These are phyloP conservation scores for Fusarium goolgardi DNA, from an alignment of 2,329 filamentous ascomycete species.

Conservation along the genomic window DNA sequence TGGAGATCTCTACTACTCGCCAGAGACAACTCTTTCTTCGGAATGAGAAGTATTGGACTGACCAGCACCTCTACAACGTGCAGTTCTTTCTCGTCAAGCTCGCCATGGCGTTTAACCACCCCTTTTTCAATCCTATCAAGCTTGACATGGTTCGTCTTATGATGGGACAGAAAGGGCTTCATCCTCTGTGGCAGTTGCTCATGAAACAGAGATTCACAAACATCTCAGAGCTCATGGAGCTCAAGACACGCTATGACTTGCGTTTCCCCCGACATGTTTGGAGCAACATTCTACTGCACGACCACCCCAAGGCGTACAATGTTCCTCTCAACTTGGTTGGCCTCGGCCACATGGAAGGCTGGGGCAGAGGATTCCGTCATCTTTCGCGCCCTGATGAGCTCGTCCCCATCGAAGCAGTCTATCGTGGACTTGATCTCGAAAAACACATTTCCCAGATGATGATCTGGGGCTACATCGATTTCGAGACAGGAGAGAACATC, in stretches of 20 bases:
- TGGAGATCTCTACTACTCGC: slow-evolving; percentile 71
- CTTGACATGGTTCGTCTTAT: slow-evolving; percentile 67
- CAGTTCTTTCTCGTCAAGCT: slow-evolving; percentile 78
- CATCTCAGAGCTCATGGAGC: slow-evolving; percentile 63
- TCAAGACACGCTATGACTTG: slow-evolving; percentile 69
- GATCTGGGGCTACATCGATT: slow-evolving; percentile 71
- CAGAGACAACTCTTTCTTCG: slow-evolving; percentile 66
- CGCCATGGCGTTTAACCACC: slow-evolving; percentile 74
- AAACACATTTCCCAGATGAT: slow-evolving; percentile 67
- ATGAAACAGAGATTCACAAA: slow-evolving; percentile 64
- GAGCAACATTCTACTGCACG: slow-evolving; percentile 34
- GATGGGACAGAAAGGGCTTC: slow-evolving; percentile 68
- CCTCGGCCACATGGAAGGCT: slow-evolving; percentile 64
- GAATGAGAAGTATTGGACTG: slow-evolving; percentile 65
- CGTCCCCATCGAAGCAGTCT: slow-evolving; percentile 65
- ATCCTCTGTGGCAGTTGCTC: slow-evolving; percentile 69
- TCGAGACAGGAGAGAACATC: slow-evolving; percentile 61
- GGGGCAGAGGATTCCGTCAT: slow-evolving; percentile 60
- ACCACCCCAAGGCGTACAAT: slow-evolving; percentile 57
- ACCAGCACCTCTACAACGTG: slow-evolving; percentile 69
- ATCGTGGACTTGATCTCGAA: slow-evolving; percentile 65
- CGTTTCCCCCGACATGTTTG: slow-evolving; percentile 52
- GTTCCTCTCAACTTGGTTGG: slow-evolving; percentile 67
- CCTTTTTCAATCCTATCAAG: slow-evolving; percentile 64
- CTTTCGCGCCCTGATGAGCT: slow-evolving; percentile 69